A percentile compares a stretch with the other conserved stretches of the same genome.
These are phyloP conservation scores for Xylaria sp. DNA, from an alignment of 2,329 filamentous ascomycete species.

Conservation along the genomic window DNA sequence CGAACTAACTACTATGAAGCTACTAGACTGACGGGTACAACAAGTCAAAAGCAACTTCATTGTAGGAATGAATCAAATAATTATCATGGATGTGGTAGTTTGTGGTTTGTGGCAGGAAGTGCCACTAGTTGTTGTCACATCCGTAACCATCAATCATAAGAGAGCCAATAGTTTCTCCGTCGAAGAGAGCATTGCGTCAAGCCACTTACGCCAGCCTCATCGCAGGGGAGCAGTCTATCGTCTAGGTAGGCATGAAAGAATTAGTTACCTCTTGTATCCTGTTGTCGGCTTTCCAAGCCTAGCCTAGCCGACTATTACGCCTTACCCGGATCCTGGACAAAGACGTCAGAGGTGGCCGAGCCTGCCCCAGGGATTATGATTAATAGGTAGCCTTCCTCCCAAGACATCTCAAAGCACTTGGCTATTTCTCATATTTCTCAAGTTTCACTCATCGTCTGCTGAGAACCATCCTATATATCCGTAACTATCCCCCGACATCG, in stretches of 20 bases:
- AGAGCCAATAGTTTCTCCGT: constrained; percentile 8
- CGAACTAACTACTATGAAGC: constrained; percentile 12
- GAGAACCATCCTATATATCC: background rate
- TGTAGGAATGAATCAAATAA: background rate
- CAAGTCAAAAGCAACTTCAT: background rate
- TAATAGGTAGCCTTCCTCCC: constrained; percentile 5
- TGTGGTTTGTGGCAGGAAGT: background rate
- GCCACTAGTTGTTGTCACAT: background rate
- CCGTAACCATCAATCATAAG: background rate
- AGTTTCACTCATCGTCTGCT: background rate
- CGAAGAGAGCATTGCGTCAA: constrained; percentile 27
- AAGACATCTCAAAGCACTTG: background rate
- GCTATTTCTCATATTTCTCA: background rate
- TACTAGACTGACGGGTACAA: constrained; percentile 11
- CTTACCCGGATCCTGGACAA: constrained; percentile 7
- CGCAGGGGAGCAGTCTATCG: background rate
- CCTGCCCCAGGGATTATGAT: constrained; percentile 11
- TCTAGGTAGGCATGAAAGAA: constrained; percentile 1
- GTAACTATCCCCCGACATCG: background rate
- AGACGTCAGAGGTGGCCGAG: constrained; percentile 34
- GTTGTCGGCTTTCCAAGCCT: background rate
- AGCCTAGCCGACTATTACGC: background rate
- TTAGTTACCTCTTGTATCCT: background rate
- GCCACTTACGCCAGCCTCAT: constrained; percentile 14
- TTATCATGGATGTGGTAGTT: background rate